phyloP scores from a whole-genome alignment of 208 protist genomes.

The Entamoeba moshkovskii region DNA sequence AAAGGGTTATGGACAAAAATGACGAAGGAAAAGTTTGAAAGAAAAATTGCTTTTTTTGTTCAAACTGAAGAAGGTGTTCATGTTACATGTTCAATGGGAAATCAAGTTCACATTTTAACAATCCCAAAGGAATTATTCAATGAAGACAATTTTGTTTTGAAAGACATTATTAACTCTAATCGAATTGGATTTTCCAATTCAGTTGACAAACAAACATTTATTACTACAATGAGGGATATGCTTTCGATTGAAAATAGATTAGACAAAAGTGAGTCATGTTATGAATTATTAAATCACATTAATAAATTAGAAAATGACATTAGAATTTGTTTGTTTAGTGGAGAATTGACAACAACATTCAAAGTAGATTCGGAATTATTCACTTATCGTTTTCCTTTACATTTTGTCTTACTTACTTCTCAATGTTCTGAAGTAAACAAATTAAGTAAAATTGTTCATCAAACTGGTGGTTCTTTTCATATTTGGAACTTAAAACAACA shows the following conservation, averaged over 20 bases:
- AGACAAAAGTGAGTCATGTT: too few species aligned
- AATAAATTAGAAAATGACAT: neutral
- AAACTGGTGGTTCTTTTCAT: neutral
- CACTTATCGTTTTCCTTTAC: neutral
- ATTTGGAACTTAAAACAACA: neutral
- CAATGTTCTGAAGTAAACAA: neutral
- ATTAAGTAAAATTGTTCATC: neutral
- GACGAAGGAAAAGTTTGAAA: neutral
- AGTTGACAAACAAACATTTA: neutral
- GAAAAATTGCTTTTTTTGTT: neutral
- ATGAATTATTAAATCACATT: neutral
- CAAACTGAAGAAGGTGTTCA: neutral
- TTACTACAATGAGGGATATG: neutral
- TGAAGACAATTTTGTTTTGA: neutral
- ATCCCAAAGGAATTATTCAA: neutral
- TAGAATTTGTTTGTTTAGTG: too few species aligned
- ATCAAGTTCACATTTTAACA: neutral
- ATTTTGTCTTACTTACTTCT: neutral
- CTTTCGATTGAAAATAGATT: too few species aligned
- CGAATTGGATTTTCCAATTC: neutral
- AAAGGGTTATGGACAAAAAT: neutral
- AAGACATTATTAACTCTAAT: neutral
- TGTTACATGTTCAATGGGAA: neutral
- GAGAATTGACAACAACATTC: too few species aligned
- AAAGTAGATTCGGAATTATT: too few species aligned